Conservation (phyloP, 2,329 filamentous ascomycete species). For the Colletotrichum shisoi region DNA sequence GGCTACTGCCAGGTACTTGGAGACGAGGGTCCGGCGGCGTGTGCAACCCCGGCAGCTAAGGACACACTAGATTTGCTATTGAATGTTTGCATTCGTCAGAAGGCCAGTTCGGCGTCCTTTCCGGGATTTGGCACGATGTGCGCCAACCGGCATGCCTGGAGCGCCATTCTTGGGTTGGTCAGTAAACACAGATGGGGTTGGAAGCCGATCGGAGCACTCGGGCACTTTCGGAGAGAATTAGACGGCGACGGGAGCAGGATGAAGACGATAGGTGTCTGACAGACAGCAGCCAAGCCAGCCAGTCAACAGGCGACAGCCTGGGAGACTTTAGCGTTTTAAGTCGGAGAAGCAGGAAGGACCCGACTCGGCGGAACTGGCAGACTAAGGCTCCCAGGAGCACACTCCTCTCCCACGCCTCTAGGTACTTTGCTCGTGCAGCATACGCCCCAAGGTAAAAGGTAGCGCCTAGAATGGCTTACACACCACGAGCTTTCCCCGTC, state of each 20-base stretch:
- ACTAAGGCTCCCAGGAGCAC: too few species aligned
- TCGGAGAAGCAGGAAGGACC: background rate
- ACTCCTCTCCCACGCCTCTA: slow-evolving; percentile 36
- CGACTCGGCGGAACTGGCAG: slow-evolving; percentile 8
- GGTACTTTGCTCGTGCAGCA: slow-evolving; percentile 23
- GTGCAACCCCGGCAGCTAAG: slow-evolving; percentile 11
- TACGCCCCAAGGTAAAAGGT: slow-evolving; percentile 29
- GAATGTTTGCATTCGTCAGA: slow-evolving; percentile 29
- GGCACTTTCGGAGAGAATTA: background rate
- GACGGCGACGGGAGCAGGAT: background rate
- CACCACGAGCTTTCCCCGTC: slow-evolving; percentile 35
- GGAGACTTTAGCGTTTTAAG: background rate
- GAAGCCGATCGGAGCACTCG: background rate
- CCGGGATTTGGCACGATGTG: background rate
- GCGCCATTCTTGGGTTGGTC: background rate
- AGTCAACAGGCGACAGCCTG: background rate
- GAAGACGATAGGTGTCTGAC: background rate
- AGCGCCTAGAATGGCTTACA: slow-evolving; percentile 3
- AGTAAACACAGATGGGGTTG: background rate
- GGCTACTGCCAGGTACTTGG: slow-evolving; percentile 9
- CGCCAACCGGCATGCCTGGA: slow-evolving; percentile 1
- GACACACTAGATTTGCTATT: slow-evolving; percentile 20
- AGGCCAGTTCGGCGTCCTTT: background rate
- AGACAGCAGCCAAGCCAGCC: background rate
- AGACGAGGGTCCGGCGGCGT: slow-evolving; percentile 19